Evolutionary conservation across 139 green algal species (phyloP).

Genomic region (Picochlorum costavermella): DNA sequence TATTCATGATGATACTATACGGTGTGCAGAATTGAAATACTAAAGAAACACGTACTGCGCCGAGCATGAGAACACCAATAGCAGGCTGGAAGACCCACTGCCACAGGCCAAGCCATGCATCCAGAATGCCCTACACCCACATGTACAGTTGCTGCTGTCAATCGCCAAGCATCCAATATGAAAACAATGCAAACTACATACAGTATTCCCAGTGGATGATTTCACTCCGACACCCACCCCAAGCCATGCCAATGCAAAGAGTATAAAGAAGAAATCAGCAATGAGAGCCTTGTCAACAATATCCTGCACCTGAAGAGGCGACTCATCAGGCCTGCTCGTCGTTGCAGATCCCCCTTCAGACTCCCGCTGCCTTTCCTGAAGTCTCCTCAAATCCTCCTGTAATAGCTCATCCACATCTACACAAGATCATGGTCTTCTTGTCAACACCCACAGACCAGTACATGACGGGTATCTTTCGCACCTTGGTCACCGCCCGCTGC

Average conservation of each 20-base stretch:
- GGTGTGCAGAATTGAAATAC: background rate
- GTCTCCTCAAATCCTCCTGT: conserved; percentile 39
- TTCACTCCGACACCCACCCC: conserved; percentile 43
- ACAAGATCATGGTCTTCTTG: background rate
- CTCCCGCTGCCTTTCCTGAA: conserved; percentile 3
- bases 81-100: conserved; percentile 73
- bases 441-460: too few relatives aligned
- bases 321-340: background rate
- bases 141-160: too few relatives aligned
- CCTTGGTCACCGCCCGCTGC: conserved; percentile 1
- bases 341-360: background rate
- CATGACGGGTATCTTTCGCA: too few relatives aligned
- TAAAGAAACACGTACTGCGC: conserved; percentile 38
- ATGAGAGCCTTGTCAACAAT: conserved; percentile 61
- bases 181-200: conserved; percentile 5
- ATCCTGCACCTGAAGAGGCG: conserved; percentile 25
- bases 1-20: too few relatives aligned
- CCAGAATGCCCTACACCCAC: conserved; percentile 27
- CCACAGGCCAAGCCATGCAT: conserved; percentile 70
- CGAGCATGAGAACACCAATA: conserved; percentile 76
- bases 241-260: conserved; percentile 62
- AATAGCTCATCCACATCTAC: conserved; percentile 51
- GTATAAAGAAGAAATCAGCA: conserved; percentile 83
- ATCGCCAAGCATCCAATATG: background rate
- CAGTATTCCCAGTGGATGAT: conserved; percentile 20